phyloP scores from a whole-genome alignment of 2,329 filamentous ascomycete genomes.

The Sporothrix pseudoabietina region DNA sequence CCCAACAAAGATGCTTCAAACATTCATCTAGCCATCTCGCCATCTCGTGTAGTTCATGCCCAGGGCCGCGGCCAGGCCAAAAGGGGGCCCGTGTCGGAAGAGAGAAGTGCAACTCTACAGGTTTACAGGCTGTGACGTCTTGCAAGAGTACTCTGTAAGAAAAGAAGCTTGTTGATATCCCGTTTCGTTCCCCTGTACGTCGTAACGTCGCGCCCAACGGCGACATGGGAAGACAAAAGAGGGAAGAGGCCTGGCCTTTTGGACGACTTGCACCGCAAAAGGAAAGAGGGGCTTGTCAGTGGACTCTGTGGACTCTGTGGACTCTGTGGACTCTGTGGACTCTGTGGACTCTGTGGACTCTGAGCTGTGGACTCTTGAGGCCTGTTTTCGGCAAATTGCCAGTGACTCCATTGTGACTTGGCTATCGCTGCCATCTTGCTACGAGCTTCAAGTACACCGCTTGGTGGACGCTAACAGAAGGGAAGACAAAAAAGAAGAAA shows the following conservation, averaged over 20 bases:
- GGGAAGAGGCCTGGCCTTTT: not conserved
- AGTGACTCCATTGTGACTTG: slow-evolving; percentile 23
- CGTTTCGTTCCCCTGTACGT: slow-evolving; percentile 2
- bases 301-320: not conserved
- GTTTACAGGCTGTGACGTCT: not conserved
- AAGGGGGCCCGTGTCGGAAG: not conserved
- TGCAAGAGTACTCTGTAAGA: too few species aligned
- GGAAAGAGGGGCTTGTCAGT: slow-evolving; percentile 20
- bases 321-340: not conserved
- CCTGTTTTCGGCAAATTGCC: slow-evolving; percentile 15
- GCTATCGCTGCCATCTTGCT: not conserved
- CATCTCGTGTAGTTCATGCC: slow-evolving; percentile 7
- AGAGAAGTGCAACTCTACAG: not conserved
- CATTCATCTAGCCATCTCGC: not conserved
- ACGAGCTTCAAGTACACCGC: slow-evolving; percentile 23
- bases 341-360: not conserved
- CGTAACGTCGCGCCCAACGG: not conserved
- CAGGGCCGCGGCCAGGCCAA: slow-evolving; percentile 20
- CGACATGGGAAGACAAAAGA: not conserved
- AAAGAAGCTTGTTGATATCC: slow-evolving; percentile 4
- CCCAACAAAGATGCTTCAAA: not conserved
- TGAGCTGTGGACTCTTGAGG: slow-evolving; percentile 11
- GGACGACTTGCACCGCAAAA: slow-evolving; percentile 2
- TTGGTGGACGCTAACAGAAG: slow-evolving; percentile 8
- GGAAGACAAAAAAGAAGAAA: not conserved